These are phyloP conservation scores for Zymoseptoria brevis DNA, from an alignment of 2,329 filamentous ascomycete genomes.

Conservation along the genomic window DNA sequence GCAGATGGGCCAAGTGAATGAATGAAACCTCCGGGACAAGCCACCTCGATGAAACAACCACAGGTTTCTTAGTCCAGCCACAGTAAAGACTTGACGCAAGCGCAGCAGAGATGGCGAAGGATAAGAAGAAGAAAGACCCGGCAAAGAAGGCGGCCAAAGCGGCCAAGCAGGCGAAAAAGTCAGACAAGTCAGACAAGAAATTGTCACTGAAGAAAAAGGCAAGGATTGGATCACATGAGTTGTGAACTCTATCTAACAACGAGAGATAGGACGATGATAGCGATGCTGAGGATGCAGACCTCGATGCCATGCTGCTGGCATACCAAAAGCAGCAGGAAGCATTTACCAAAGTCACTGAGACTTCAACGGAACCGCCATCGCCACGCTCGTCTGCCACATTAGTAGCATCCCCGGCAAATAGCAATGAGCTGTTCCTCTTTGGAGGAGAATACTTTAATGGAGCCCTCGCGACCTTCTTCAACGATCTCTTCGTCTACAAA, in stretches of 20 bases:
- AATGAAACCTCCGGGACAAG: not conserved
- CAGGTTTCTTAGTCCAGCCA: not conserved
- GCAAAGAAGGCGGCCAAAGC: slow-evolving; percentile 50
- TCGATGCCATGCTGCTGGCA: slow-evolving; percentile 87
- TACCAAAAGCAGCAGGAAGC: slow-evolving; percentile 87
- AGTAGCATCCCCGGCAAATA: slow-evolving; percentile 75
- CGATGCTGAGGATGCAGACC: slow-evolving; percentile 84
- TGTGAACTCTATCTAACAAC: not conserved
- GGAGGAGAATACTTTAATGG: slow-evolving; percentile 96
- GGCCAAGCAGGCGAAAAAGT: slow-evolving; percentile 80
- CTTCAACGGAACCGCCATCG: slow-evolving; percentile 61
- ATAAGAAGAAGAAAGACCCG: slow-evolving; percentile 34
- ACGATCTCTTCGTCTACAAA: slow-evolving; percentile 61
- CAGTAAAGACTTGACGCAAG: not conserved
- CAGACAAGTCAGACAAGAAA: slow-evolving; percentile 50
- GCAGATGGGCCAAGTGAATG: not conserved
- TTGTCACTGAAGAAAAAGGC: slow-evolving; percentile 42
- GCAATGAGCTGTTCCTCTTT: slow-evolving; percentile 82
- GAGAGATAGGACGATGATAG: slow-evolving; percentile 62
- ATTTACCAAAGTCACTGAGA: slow-evolving; percentile 89
- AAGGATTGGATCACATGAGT: not conserved
- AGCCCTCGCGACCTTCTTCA: slow-evolving; percentile 65
- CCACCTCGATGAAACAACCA: not conserved
- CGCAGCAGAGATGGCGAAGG: slow-evolving; percentile 43
- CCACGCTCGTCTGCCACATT: slow-evolving; percentile 73